Evolutionary conservation across 331 rosid genomes (phyloP), one percentile per base, ranked within the genome.

Genomic region (Malus hybrid): DNA sequence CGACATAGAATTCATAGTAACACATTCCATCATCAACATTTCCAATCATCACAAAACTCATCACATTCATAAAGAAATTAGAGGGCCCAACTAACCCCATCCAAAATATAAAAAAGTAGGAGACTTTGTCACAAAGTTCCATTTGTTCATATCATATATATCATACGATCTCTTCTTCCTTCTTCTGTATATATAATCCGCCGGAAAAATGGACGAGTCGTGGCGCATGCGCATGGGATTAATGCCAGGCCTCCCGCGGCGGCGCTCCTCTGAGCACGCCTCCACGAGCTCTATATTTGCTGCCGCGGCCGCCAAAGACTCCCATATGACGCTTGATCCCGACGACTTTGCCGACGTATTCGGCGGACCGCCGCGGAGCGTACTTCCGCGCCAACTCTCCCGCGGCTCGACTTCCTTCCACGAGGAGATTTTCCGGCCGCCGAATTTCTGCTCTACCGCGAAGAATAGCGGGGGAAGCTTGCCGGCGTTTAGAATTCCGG

Each of bases 311-410:
- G 68, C 18, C 65, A 76, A 67, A 7, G 77, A 66, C 32, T 16
- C 84, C 22, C 72, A 73, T 52, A 52, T 52, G 22, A 12, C 80
- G 3, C 74, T 79, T 13, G 78, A 81, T 52, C 83, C 83, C 1
- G 90, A 88, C 2, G 93, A 90, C 80, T 93, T 89, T 61, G 83
- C 90, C 16, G 98, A 93, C 78, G 97, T 93, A 57, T 93, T 87
- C 33, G 98, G 98, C 10, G 98, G 98, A 0, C 98, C 98, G 10
- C 98, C 98, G 9, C 82, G 86, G 75, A 87, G 90, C 36, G 90
- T 89, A 50, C 84, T 89, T 1, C 89, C 81, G 39, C 86, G 85
- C 70, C 85, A 85, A 70, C 70, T 77, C 76, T 80, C 90, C 1
- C 72, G 80, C 19, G 39, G 64, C 70, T 70, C 70, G 28, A 67